A percentile compares a stretch with the other conserved stretches of the same genome.
phyloP scores from a whole-genome alignment of 192 early-diverging fungal genomes.

The Chytriomyces confervae region DNA sequence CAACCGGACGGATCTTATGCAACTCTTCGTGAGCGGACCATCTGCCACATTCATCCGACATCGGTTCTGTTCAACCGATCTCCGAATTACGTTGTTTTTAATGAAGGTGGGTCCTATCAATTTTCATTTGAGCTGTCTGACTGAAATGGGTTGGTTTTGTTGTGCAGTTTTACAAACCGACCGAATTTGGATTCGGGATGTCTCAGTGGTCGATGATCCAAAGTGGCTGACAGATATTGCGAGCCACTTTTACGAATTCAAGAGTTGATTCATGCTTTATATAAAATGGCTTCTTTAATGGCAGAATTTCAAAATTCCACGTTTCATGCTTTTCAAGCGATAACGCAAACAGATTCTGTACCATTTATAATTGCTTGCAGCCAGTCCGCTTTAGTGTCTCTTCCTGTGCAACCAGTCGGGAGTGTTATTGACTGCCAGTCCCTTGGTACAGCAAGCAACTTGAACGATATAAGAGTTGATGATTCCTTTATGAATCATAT shows the following conservation, averaged over 20 bases:
- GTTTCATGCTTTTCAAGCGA: too few species aligned
- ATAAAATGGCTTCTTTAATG: too few species aligned
- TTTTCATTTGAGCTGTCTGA: neutral
- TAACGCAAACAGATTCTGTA: too few species aligned
- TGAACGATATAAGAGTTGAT: too few species aligned
- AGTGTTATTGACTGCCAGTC: too few species aligned
- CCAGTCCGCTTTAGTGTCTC: too few species aligned
- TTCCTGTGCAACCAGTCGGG: too few species aligned
- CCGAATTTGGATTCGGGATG: constrained; percentile 51
- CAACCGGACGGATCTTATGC: constrained; percentile 70
- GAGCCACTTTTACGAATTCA: constrained; percentile 50
- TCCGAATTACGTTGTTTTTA: constrained; percentile 56
- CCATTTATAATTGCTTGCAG: too few species aligned
- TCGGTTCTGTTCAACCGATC: constrained; percentile 57
- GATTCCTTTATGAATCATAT: too few species aligned
- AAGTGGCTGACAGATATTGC: constrained; percentile 60
- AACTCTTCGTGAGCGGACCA: constrained; percentile 67
- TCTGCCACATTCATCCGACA: constrained; percentile 55
- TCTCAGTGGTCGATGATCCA: constrained; percentile 54
- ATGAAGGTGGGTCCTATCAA: constrained; percentile 46
- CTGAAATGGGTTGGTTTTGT: neutral
- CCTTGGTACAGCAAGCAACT: too few species aligned
- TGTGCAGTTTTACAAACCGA: constrained; percentile 54
- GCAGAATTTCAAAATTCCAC: too few species aligned
- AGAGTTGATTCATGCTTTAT: neutral